Evolutionary conservation across 306 rosid genomes (phyloP).

Genomic region (Acacia crassicarpa): DNA sequence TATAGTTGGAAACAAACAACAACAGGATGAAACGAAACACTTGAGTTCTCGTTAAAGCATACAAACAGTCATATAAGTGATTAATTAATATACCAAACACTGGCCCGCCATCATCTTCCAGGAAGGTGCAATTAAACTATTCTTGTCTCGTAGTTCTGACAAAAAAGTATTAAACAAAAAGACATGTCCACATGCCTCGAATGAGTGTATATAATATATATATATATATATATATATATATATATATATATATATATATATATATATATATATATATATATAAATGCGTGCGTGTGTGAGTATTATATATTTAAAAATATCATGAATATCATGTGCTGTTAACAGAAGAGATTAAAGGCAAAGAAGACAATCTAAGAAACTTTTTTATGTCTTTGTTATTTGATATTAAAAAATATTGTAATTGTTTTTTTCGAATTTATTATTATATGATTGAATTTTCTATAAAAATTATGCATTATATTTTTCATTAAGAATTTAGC

Average conservation of each 20-base stretch:
- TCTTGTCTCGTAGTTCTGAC: constrained; percentile 11
- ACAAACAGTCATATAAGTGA: background rate
- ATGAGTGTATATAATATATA: too few species aligned
- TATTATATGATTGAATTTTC: background rate
- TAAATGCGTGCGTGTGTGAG: too few species aligned
- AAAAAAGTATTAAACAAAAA: background rate
- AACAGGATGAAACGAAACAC: background rate
- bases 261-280: too few species aligned
- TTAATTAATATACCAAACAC: constrained; percentile 19
- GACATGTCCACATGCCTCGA: background rate
- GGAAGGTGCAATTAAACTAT: constrained; percentile 66
- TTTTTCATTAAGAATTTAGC: background rate
- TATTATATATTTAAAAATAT: too few species aligned
- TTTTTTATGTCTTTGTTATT: background rate
- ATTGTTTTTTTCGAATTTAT: background rate
- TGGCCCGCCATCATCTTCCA: constrained; percentile 41
- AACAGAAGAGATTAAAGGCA: too few species aligned
- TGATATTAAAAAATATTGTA: background rate
- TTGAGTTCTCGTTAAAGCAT: constrained; percentile 7
- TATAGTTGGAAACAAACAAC: background rate
- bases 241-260: too few species aligned
- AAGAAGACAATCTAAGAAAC: background rate
- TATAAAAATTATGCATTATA: background rate
- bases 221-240: too few species aligned
- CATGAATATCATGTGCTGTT: too few species aligned